Evolutionary conservation across 495 filamentous ascomycete species (phyloP), one percentile per base, ranked within the genome.

Genomic region (Staphylotrichum longicolle): DNA sequence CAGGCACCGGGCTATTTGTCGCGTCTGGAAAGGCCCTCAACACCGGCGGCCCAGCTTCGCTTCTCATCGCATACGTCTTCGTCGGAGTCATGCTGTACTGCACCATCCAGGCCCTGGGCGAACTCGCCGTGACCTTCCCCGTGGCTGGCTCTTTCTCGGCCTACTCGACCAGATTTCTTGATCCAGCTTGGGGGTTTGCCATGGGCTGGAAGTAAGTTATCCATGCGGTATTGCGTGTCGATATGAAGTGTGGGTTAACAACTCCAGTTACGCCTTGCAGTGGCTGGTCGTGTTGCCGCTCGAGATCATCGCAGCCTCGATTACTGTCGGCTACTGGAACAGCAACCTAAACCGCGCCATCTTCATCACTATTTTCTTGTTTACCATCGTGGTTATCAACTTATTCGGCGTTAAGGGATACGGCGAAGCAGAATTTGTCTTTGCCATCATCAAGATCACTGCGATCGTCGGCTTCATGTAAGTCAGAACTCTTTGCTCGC

Each of bases 181-280:
- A 97, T 67, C 93, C 93, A 10, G 91, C 93, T 3, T 97, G 93
- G 93, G 94, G 94, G 0, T 97, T 97, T 68, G 93, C 94, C 49
- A 96, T 96, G 91, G 94, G 94, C 33, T 96, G 93, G 93, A 96
- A 96, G 80, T 85, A 66, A 72, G 80, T 82, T 35, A 49, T 7
- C 47, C 11, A 3, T 37, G 3, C 45, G 47, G 20, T 27, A 27
- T 9, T 11, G 20, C 3, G 5, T 48, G 45, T 34, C 9, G 52
- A 27, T 27, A 20, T 4, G n/a, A 11, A 2, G 10, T 33, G 35
- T 1, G 11, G 12, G 20, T 14, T 4, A 51, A 32, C 3, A 42
- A 10, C 34, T 47, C 52, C 37, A 44, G 85, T 63, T 98, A 98
- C 72, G 91, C 90, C 5, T 67, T 98, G 67, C 92, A 97, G 78